These are phyloP conservation scores for Diospyros lotus DNA, from an alignment of 148 eudicot genomes.

Conservation along the genomic window DNA sequence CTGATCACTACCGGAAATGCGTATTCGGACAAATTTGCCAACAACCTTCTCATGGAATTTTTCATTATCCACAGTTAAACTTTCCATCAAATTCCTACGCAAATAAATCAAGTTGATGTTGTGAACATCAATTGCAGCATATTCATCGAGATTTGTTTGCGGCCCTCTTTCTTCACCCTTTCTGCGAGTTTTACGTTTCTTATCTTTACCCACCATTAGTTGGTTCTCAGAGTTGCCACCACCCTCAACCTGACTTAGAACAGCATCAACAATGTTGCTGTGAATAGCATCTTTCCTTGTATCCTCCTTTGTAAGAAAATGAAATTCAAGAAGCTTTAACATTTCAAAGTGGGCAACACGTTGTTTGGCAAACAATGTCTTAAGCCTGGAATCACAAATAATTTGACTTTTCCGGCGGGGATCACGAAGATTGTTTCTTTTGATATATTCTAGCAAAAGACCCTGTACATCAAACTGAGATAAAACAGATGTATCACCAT, in stretches of 20 bases:
- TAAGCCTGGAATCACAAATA: slow-evolving; percentile 77
- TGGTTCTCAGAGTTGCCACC: slow-evolving; percentile 34
- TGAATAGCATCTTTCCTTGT: slow-evolving; percentile 36
- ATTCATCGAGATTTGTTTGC: slow-evolving; percentile 55
- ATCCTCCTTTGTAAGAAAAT: slow-evolving; percentile 58
- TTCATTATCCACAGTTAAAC: slow-evolving; percentile 43
- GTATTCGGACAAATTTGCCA: slow-evolving; percentile 85
- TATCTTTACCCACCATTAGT: slow-evolving; percentile 39
- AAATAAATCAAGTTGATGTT: slow-evolving; percentile 82
- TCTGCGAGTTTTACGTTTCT: slow-evolving; percentile 48
- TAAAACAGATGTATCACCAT: slow-evolving; percentile 69
- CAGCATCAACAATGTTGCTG: slow-evolving; percentile 43
- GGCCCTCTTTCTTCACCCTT: slow-evolving; percentile 49
- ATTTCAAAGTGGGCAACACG: slow-evolving; percentile 90
- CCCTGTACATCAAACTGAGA: slow-evolving; percentile 83
- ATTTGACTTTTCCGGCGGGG: slow-evolving; percentile 77
- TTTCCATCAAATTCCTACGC: slow-evolving; percentile 67
- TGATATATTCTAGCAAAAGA: slow-evolving; percentile 79
- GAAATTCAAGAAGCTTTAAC: slow-evolving; percentile 84
- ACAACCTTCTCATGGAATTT: slow-evolving; percentile 75
- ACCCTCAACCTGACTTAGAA: slow-evolving; percentile 33
- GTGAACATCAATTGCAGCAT: slow-evolving; percentile 87
- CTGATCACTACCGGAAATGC: slow-evolving; percentile 68
- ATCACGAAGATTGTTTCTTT: slow-evolving; percentile 79
- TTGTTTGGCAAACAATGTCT: slow-evolving; percentile 59